Conservation (phyloP, 1,284 basidiomycete genomes). For the Microbotryum silenes-acaulis region DNA sequence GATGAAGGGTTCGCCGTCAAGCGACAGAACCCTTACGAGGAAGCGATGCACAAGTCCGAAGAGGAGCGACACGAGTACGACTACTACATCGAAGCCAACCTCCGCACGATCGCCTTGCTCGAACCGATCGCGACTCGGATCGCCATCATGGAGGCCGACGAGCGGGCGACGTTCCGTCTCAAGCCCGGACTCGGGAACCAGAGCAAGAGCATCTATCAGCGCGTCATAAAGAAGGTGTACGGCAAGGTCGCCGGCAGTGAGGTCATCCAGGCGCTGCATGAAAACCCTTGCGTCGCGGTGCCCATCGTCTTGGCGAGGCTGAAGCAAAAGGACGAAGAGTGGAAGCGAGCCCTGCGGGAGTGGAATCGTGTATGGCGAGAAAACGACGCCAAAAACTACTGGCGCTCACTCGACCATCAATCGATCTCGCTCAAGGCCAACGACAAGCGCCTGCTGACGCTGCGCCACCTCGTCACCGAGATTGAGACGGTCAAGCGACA, state of each 20-base stretch:
- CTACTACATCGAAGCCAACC: constrained; percentile 87
- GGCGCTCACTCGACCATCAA: constrained; percentile 94
- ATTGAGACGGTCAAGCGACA: constrained; percentile 66
- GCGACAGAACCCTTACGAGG: constrained; percentile 96
- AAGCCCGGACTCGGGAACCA: constrained; percentile 83
- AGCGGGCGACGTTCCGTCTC: constrained; percentile 73
- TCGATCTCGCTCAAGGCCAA: constrained; percentile 88
- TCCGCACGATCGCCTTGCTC: constrained; percentile 83
- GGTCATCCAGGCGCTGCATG: constrained; percentile 84
- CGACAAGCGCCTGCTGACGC: constrained; percentile 91
- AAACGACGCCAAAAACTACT: constrained; percentile 78
- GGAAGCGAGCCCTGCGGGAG: constrained; percentile 87
- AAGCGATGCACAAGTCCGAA: constrained; percentile 90
- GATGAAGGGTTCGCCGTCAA: constrained; percentile 93
- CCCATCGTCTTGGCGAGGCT: constrained; percentile 86
- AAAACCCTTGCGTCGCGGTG: constrained; percentile 80
- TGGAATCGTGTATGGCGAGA: constrained; percentile 98
- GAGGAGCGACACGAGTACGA: constrained; percentile 99
- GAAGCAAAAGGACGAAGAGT: constrained; percentile 94
- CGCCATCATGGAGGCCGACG: constrained; percentile 81
- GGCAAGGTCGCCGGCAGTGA: constrained; percentile 74
- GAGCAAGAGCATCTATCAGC: constrained; percentile 81
- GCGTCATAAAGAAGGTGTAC: constrained; percentile 92
- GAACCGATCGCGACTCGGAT: constrained; percentile 84
- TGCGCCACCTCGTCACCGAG: constrained; percentile 80